Conservation (phyloP, 192 early-diverging fungal species). For the Gryganskiella cystojenkinii region DNA sequence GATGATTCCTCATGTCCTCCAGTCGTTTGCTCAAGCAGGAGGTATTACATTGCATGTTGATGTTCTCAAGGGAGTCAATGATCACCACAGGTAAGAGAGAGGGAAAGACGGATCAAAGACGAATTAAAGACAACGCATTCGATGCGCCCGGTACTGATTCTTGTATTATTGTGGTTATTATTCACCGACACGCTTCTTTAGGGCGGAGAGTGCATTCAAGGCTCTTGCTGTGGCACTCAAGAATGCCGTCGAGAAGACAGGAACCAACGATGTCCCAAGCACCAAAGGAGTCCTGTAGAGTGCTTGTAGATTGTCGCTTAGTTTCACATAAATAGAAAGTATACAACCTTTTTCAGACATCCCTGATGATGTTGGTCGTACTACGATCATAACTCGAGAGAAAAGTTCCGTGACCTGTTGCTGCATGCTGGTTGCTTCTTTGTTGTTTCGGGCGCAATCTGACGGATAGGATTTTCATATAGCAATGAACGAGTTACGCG, state of each 20-base stretch:
- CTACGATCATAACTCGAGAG: too few species aligned
- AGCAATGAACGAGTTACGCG: neutral
- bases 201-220: conserved; percentile 97
- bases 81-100: conserved; percentile 89
- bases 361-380: too few species aligned
- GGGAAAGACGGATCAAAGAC: neutral
- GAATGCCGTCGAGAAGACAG: conserved; percentile 87
- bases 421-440: too few species aligned
- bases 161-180: neutral
- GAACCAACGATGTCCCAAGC: conserved; percentile 90
- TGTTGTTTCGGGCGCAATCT: too few species aligned
- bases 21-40: conserved; percentile 90
- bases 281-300: conserved; percentile 91
- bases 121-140: too few species aligned
- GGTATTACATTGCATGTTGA: conserved; percentile 98
- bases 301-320: too few species aligned
- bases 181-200: conserved; percentile 36
- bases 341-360: too few species aligned
- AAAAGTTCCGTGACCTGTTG: too few species aligned
- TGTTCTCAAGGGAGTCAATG: conserved; percentile 93
- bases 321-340: neutral
- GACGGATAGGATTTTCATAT: neutral
- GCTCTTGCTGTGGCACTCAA: conserved; percentile 94
- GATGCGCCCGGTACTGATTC: too few species aligned
- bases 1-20: conserved; percentile 98